These are phyloP conservation scores for Yamadazyma atmosphaerica DNA, from an alignment of 1,139 yeast species.

Conservation along the genomic window DNA sequence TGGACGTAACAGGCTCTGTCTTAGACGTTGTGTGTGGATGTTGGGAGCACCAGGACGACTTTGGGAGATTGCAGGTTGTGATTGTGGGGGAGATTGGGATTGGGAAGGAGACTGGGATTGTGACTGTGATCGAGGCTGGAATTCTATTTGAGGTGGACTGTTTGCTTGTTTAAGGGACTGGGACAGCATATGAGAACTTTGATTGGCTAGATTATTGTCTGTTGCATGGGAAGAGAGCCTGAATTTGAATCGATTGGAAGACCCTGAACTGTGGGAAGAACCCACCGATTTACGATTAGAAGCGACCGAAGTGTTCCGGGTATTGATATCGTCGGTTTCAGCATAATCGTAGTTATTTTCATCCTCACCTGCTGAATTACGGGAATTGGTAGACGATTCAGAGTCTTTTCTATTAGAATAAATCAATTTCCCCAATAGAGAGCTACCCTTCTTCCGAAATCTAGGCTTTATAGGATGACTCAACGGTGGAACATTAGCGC, in stretches of 20 bases:
- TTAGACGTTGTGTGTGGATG: background rate
- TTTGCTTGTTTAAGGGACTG: no score
- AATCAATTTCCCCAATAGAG: conserved; percentile 50
- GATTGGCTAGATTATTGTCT: no score
- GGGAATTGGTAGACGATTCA: conserved; percentile 17
- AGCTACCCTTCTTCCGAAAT: conserved; percentile 43
- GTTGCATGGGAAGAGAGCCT: conserved; percentile 37
- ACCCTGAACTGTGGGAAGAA: conserved; percentile 16
- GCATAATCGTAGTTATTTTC: conserved; percentile 2
- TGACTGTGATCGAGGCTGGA: no score
- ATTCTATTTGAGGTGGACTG: no score
- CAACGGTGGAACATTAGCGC: conserved; percentile 47
- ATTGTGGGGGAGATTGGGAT: background rate
- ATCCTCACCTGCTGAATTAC: background rate
- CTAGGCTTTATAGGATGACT: conserved; percentile 52
- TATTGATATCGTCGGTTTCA: background rate
- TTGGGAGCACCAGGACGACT: background rate
- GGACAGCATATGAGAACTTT: no score
- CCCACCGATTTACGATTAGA: conserved; percentile 21
- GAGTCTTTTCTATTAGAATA: conserved; percentile 43
- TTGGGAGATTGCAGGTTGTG: background rate
- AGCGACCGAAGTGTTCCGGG: conserved; percentile 1
- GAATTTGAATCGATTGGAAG: conserved; percentile 33
- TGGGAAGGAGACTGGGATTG: conserved; percentile 6
- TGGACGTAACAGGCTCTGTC: background rate